These are phyloP conservation scores for Copromyces sp. DNA, from an alignment of 495 filamentous ascomycete genomes.

Conservation along the genomic window DNA sequence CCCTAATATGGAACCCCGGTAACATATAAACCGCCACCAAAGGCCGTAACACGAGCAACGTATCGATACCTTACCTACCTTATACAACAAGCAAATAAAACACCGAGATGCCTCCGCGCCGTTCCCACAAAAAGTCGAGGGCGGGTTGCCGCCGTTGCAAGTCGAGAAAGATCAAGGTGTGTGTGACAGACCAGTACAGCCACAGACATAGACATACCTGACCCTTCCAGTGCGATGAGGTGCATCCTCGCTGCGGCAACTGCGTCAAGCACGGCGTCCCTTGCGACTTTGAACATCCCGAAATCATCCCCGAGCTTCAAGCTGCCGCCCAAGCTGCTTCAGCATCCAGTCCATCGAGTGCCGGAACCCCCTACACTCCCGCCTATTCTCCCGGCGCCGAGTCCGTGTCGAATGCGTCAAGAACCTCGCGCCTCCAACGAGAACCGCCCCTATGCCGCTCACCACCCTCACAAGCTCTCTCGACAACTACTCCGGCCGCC, in stretches of 20 bases:
- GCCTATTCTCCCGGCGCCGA: slow-evolving; percentile 11
- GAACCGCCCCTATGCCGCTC: slow-evolving; percentile 30
- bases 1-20: slow-evolving; percentile 10
- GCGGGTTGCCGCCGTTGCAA: slow-evolving; percentile 53
- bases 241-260: slow-evolving; percentile 51
- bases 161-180: slow-evolving; percentile 52
- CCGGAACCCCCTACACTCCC: slow-evolving; percentile 19
- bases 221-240: slow-evolving; percentile 48
- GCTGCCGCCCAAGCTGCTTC: slow-evolving; percentile 11
- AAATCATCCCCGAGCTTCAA: slow-evolving; percentile 26
- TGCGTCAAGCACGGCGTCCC: slow-evolving; percentile 53
- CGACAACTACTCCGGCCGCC: slow-evolving; percentile 25
- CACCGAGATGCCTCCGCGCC: slow-evolving; percentile 41
- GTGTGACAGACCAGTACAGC: not conserved
- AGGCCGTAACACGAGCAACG: slow-evolving; percentile 8
- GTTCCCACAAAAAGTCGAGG: slow-evolving; percentile 54
- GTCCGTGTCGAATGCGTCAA: slow-evolving; percentile 20
- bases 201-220: not conserved
- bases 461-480: slow-evolving; percentile 25
- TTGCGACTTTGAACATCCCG: slow-evolving; percentile 49
- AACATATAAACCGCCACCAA: slow-evolving; percentile 6
- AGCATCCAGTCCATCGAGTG: slow-evolving; percentile 9
- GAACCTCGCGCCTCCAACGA: slow-evolving; percentile 19
- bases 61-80: not conserved
- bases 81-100: not conserved